Evolutionary conservation across 371 early-diverging fungal genomes (phyloP).

Genomic region (Syncephalastrum monosporum): DNA sequence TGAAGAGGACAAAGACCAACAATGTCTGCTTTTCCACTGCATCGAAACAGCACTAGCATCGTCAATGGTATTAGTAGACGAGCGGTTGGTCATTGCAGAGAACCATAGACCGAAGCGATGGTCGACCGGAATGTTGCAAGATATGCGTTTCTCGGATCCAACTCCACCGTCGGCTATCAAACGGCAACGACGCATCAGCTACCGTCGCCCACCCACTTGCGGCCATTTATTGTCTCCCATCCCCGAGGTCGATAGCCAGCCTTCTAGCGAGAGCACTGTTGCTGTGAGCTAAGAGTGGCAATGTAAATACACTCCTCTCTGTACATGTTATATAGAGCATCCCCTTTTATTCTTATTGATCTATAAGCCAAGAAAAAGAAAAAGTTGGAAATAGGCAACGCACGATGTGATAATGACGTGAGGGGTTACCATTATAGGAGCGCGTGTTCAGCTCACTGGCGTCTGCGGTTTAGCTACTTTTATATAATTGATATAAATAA

Average conservation of each 20-base stretch:
- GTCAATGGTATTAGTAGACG: not conserved
- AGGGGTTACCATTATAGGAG: no score
- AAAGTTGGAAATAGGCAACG: no score
- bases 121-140: constrained; percentile 8
- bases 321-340: no score
- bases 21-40: constrained; percentile 6
- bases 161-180: not conserved
- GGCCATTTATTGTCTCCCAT: constrained; percentile 6
- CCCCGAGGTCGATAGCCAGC: constrained; percentile 2
- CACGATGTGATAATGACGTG: no score
- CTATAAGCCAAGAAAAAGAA: no score
- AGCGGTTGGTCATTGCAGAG: not conserved
- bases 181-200: not conserved
- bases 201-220: constrained; percentile 4
- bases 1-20: not conserved
- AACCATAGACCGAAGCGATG: constrained; percentile 2
- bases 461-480: no score
- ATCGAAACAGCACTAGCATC: constrained; percentile 3
- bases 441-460: no score
- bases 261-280: no score
- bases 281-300: no score
- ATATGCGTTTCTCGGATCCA: not conserved
- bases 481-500: no score
- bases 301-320: no score
- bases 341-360: no score